These are phyloP conservation scores for Knufia fluminis DNA, from an alignment of 2,329 filamentous ascomycete genomes.

Conservation along the genomic window DNA sequence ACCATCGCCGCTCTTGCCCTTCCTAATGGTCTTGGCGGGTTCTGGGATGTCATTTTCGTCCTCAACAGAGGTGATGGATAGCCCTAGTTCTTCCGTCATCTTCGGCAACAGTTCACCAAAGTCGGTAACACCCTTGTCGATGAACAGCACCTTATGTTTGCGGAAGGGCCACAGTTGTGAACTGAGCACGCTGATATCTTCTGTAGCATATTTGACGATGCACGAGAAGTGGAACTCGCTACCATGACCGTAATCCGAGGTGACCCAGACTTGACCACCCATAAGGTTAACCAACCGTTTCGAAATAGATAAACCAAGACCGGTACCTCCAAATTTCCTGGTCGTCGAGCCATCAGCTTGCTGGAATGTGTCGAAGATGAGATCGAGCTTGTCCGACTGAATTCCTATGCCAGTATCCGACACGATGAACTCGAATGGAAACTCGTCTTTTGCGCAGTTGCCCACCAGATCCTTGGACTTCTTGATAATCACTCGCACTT, in stretches of 20 bases:
- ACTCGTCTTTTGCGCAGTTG: conserved; percentile 62
- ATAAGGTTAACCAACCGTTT: conserved; percentile 91
- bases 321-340: conserved; percentile 89
- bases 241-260: conserved; percentile 80
- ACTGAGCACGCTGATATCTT: conserved; percentile 67
- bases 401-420: conserved; percentile 96
- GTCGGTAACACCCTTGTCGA: conserved; percentile 78
- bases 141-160: conserved; percentile 84
- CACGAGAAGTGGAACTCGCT: conserved; percentile 97
- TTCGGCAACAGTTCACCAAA: conserved; percentile 65
- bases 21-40: conserved; percentile 43
- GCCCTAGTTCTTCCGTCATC: conserved; percentile 69
- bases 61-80: conserved; percentile 76
- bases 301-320: conserved; percentile 87
- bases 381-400: conserved; percentile 83
- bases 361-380: conserved; percentile 98
- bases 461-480: conserved; percentile 46
- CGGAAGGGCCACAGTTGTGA: conserved; percentile 84
- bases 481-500: conserved; percentile 89
- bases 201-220: conserved; percentile 72
- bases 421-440: conserved; percentile 91
- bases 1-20: conserved; percentile 42
- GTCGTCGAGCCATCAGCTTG: conserved; percentile 97
- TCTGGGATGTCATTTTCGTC: conserved; percentile 59
- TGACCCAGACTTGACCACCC: conserved; percentile 94